phyloP scores from a whole-genome alignment of 495 filamentous ascomycete genomes.

The Penicillium macrosclerotiorum region DNA sequence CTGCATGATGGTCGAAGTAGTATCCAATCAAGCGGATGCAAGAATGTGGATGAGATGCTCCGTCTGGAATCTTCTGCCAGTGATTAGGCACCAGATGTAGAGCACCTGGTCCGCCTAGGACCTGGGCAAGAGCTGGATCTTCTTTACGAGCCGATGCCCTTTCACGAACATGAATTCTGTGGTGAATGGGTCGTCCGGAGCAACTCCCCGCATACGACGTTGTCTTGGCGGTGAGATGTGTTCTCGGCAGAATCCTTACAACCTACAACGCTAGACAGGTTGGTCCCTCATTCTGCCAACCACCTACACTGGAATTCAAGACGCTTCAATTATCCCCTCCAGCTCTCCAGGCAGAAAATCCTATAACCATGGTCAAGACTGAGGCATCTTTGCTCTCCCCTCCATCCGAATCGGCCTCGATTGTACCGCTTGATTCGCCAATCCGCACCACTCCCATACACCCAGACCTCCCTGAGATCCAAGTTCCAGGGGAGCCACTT shows the following conservation, averaged over 20 bases:
- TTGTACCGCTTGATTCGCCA: constrained; percentile 34
- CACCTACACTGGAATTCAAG: background rate
- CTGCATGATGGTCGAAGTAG: constrained; percentile 38
- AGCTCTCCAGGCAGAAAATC: background rate
- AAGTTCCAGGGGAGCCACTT: constrained; percentile 33
- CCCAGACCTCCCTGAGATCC: constrained; percentile 37
- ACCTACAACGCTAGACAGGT: no score
- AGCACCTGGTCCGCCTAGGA: constrained; percentile 11
- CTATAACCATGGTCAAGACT: constrained; percentile 17
- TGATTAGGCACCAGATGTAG: background rate
- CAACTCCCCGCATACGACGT: constrained; percentile 15
- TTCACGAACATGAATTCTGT: constrained; percentile 5
- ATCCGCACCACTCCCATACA: constrained; percentile 44
- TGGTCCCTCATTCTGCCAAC: no score
- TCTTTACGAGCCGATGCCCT: background rate
- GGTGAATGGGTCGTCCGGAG: background rate
- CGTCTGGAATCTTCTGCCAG: background rate
- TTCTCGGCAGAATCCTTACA: constrained; percentile 12
- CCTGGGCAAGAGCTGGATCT: constrained; percentile 7
- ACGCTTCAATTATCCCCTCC: background rate
- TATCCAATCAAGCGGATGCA: constrained; percentile 1
- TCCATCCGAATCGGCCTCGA: constrained; percentile 26
- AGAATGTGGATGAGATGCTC: constrained; percentile 2
- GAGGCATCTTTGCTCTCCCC: constrained; percentile 34
- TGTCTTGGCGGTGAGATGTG: constrained; percentile 11